phyloP scores from a whole-genome alignment of 495 filamentous ascomycete species.

The Hyaloscypha bicolor region DNA sequence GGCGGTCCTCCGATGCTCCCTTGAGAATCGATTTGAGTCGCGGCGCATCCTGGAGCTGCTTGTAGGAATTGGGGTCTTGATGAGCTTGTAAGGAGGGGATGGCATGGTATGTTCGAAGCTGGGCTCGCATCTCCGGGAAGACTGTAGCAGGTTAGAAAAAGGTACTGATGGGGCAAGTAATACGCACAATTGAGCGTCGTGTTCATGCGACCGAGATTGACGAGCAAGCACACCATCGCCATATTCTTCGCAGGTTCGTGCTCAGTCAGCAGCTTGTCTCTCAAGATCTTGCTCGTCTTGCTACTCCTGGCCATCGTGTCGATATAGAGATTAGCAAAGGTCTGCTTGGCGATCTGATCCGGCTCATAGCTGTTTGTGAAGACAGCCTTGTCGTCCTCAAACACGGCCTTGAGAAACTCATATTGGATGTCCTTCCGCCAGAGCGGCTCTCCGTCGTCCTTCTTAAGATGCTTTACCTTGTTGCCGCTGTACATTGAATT shows the following conservation, averaged over 20 bases:
- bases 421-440: constrained; percentile 98
- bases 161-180: constrained; percentile 2
- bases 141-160: constrained; percentile 57
- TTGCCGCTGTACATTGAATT: constrained; percentile 69
- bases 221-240: constrained; percentile 98
- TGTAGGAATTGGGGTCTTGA: constrained; percentile 94
- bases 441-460: constrained; percentile 93
- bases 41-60: constrained; percentile 96
- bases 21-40: constrained; percentile 96
- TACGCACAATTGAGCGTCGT: constrained; percentile 92
- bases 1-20: constrained; percentile 91
- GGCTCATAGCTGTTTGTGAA: constrained; percentile 85
- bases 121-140: constrained; percentile 99
- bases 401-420: constrained; percentile 89
- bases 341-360: constrained; percentile 69
- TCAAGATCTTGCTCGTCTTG: constrained; percentile 97
- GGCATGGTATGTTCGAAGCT: constrained; percentile 95
- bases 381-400: constrained; percentile 79
- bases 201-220: constrained; percentile 98
- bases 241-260: constrained; percentile 90
- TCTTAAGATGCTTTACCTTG: constrained; percentile 95
- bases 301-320: constrained; percentile 98
- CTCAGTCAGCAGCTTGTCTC: constrained; percentile 94
- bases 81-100: constrained; percentile 95
- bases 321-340: constrained; percentile 95